These are phyloP conservation scores for Lentinula boryana DNA, from an alignment of 768 basidiomycete species.

Conservation along the genomic window DNA sequence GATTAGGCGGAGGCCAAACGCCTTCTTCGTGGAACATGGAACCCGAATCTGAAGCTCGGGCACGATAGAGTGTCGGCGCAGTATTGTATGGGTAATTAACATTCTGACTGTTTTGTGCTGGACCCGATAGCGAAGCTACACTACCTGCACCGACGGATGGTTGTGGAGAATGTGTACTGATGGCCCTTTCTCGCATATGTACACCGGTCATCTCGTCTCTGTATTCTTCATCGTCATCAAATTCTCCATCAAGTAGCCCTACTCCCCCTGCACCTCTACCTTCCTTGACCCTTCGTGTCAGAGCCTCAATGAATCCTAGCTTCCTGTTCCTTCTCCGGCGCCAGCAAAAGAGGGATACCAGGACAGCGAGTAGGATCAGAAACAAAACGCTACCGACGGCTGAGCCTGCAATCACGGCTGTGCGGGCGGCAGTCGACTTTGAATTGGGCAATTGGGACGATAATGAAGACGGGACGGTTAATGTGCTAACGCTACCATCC, in stretches of 20 bases:
- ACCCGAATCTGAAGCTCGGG: constrained; percentile 35
- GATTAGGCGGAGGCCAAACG: constrained; percentile 36
- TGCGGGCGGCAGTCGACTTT: constrained; percentile 17
- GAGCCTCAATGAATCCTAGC: constrained; percentile 21
- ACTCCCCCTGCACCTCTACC: constrained; percentile 16
- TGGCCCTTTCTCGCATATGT: constrained; percentile 11
- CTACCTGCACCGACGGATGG: constrained; percentile 1
- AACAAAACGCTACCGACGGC: constrained; percentile 28
- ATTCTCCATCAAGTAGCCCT: constrained; percentile 29
- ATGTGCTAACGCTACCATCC: neutral
- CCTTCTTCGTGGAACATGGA: constrained; percentile 42
- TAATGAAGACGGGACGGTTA: constrained; percentile 4
- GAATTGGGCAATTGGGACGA: constrained; percentile 10
- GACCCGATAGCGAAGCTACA: constrained; percentile 5
- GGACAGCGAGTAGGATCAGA: constrained; percentile 25
- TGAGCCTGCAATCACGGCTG: constrained; percentile 35
- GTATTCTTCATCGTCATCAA: constrained; percentile 28
- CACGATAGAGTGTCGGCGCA: constrained; percentile 30
- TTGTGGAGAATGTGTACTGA: constrained; percentile 3
- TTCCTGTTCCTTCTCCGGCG: constrained; percentile 29
- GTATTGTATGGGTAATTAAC: constrained; percentile 11
- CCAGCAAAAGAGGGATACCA: constrained; percentile 30
- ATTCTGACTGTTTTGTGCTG: neutral
- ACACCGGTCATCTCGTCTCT: constrained; percentile 5
- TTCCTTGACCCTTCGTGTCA: constrained; percentile 17